phyloP scores from a whole-genome alignment of 2,329 filamentous ascomycete species.

The Sphaerostilbella broomeana region DNA sequence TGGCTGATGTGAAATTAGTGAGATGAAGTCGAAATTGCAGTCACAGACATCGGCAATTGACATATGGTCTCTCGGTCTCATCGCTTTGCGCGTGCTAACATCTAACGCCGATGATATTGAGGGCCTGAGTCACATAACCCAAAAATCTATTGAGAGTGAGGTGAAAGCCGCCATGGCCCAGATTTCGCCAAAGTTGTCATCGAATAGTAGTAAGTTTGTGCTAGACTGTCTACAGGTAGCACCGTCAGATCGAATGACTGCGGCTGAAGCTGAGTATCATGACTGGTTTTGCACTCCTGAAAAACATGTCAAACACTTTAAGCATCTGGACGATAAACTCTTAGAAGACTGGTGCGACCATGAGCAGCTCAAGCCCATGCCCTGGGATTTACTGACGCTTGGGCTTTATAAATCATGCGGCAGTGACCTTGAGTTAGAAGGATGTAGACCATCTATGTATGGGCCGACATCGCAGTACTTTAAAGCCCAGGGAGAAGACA shows the following conservation, averaged over 20 bases:
- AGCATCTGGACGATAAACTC: conserved; percentile 25
- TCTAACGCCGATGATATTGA: conserved; percentile 17
- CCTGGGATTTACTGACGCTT: conserved; percentile 26
- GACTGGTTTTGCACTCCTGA: conserved; percentile 29
- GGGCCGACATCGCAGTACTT: conserved; percentile 4
- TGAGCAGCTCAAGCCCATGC: conserved; percentile 27
- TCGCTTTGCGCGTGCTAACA: conserved; percentile 33
- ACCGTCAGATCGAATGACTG: conserved; percentile 23
- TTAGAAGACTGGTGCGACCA: conserved; percentile 22
- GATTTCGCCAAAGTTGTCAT: conserved; percentile 17
- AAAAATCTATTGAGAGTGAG: conserved; percentile 15
- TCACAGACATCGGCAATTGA: conserved; percentile 36
- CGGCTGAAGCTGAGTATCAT: conserved; percentile 24
- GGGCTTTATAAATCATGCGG: not conserved
- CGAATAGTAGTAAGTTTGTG: conserved; percentile 24
- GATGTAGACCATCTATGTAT: not conserved
- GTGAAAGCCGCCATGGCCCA: conserved; percentile 5
- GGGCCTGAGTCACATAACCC: conserved; percentile 23
- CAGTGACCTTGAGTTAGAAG: not conserved
- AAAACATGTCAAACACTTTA: conserved; percentile 27
- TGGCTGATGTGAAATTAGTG: conserved; percentile 36
- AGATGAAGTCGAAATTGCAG: conserved; percentile 13
- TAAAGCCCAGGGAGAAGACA: not conserved
- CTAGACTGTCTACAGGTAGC: conserved; percentile 25
- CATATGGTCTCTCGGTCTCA: conserved; percentile 47